Evolutionary conservation across 1,284 basidiomycete species (phyloP).

Genomic region (Marasmius sp.): DNA sequence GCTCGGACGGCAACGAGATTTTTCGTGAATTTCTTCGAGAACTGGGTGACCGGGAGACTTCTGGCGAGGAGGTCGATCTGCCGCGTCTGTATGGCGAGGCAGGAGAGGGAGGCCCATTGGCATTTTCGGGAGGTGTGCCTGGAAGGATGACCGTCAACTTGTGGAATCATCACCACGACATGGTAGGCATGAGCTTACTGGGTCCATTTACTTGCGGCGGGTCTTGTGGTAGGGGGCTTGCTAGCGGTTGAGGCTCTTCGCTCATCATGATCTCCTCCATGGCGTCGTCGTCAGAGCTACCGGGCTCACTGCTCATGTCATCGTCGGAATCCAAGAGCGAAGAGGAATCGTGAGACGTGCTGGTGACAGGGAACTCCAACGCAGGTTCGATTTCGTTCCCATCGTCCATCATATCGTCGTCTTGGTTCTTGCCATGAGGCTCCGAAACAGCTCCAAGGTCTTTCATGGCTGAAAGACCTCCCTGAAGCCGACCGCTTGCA

Average conservation of each 20-base stretch:
- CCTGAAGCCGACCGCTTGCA: slow-evolving; percentile 75
- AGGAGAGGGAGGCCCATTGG: not conserved
- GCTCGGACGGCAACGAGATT: slow-evolving; percentile 31
- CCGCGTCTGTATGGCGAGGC: not conserved
- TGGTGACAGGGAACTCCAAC: slow-evolving; percentile 72
- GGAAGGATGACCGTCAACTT: not conserved
- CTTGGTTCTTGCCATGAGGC: not conserved
- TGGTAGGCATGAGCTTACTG: not conserved
- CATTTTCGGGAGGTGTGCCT: not conserved
- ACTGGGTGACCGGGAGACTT: slow-evolving; percentile 5
- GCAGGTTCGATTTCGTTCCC: slow-evolving; percentile 60
- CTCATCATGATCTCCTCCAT: slow-evolving; percentile 79
- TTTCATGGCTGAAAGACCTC: slow-evolving; percentile 79
- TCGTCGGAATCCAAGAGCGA: slow-evolving; percentile 71
- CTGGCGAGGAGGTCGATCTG: not conserved
- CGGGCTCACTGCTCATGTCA: slow-evolving; percentile 63
- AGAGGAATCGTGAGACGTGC: slow-evolving; percentile 52
- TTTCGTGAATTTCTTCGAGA: slow-evolving; percentile 57
- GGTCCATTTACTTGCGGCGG: not conserved
- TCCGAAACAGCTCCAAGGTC: slow-evolving; percentile 47
- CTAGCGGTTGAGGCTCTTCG: slow-evolving; percentile 40
- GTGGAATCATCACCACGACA: not conserved
- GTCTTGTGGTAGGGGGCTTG: not conserved
- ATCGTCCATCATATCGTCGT: slow-evolving; percentile 11
- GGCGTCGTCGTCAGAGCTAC: slow-evolving; percentile 67